Evolutionary conservation across 805 yeast species (phyloP).

Genomic region (Suhomyces emberorum): DNA sequence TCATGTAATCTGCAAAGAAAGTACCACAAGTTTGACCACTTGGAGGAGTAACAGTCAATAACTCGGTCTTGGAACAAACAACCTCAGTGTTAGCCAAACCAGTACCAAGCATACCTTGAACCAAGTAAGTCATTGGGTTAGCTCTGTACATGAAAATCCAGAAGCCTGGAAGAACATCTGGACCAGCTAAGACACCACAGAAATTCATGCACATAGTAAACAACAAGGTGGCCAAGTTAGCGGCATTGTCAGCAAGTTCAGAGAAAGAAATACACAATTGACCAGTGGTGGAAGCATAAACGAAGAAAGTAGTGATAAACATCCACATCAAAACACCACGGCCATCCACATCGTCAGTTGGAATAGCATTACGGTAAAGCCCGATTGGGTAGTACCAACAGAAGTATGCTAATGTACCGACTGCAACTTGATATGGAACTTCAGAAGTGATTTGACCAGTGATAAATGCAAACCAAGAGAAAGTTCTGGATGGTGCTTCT

Average conservation of each 20-base stretch:
- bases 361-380: conserved; percentile 46
- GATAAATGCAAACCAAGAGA: conserved; percentile 62
- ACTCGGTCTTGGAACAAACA: conserved; percentile 25
- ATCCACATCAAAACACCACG: conserved; percentile 62
- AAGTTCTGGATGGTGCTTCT: conserved; percentile 71
- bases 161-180: conserved; percentile 67
- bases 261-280: conserved; percentile 57
- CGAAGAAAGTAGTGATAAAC: conserved; percentile 39
- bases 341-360: conserved; percentile 46
- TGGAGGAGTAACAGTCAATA: conserved; percentile 38
- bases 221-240: conserved; percentile 52
- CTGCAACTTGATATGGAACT: conserved; percentile 58
- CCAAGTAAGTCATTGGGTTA: conserved; percentile 70
- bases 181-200: conserved; percentile 73
- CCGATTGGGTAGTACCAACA: conserved; percentile 34
- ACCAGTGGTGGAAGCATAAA: conserved; percentile 57
- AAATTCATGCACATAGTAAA: conserved; percentile 64
- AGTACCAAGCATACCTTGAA: conserved; percentile 50
- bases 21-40: conserved; percentile 61
- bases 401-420: conserved; percentile 66
- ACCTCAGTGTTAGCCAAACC: conserved; percentile 48
- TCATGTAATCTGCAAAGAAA: conserved; percentile 46
- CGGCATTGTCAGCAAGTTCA: conserved; percentile 60
- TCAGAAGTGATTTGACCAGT: conserved; percentile 62
- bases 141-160: conserved; percentile 82